Conservation (phyloP, 257 asterid species). For the Knoxia roxburghii region DNA sequence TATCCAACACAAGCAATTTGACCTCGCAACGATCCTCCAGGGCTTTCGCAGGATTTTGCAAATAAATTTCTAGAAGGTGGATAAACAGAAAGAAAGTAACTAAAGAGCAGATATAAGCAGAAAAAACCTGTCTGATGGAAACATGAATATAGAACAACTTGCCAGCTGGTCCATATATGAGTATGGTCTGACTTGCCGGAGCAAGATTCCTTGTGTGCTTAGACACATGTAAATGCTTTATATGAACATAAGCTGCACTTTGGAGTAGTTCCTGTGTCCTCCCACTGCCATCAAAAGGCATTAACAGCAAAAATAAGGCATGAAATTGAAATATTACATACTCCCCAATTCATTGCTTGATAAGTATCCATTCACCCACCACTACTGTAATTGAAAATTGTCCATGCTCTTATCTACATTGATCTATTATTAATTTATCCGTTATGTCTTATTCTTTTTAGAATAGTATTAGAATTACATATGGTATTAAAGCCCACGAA, state of each 20-base stretch:
- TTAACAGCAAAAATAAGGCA: no score
- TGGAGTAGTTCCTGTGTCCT: slow-evolving; percentile 52
- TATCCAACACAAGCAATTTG: slow-evolving; percentile 67
- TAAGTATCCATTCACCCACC: no score
- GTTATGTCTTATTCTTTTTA: no score
- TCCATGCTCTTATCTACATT: no score
- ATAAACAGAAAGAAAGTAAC: neutral
- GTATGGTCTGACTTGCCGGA: slow-evolving; percentile 85
- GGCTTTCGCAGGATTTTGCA: slow-evolving; percentile 79
- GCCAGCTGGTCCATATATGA: slow-evolving; percentile 95
- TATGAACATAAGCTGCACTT: slow-evolving; percentile 89
- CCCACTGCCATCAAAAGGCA: slow-evolving; percentile 53
- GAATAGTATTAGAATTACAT: no score
- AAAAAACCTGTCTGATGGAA: neutral
- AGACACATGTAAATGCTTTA: slow-evolving; percentile 68
- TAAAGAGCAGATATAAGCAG: neutral
- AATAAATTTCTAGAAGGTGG: slow-evolving; percentile 50
- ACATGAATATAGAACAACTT: slow-evolving; percentile 2
- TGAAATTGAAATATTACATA: no score
- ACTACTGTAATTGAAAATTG: no score
- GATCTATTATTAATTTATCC: no score
- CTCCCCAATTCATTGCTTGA: no score
- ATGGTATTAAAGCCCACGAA: no score
- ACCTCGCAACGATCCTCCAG: slow-evolving; percentile 77
- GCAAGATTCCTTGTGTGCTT: slow-evolving; percentile 87